phyloP scores from a whole-genome alignment of 2,329 filamentous ascomycete species.

The Mollisiaceae sp. region DNA sequence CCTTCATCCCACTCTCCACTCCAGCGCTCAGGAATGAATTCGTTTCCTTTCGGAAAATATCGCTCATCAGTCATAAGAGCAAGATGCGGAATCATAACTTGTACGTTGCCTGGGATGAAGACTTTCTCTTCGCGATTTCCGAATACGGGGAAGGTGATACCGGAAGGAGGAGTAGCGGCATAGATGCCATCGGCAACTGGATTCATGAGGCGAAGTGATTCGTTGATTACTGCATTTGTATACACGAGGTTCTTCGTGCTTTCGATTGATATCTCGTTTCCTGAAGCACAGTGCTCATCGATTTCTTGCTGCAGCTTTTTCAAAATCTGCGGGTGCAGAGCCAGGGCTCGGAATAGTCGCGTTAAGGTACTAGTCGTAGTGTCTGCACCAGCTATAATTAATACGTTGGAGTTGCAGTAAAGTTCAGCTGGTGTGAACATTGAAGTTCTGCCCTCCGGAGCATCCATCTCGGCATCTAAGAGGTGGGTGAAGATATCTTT shows the following conservation, averaged over 20 bases:
- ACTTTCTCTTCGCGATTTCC: not conserved
- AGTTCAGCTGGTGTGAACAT: slow-evolving; percentile 25
- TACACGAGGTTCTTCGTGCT: slow-evolving; percentile 20
- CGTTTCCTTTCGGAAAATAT: slow-evolving; percentile 23
- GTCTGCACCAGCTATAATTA: slow-evolving; percentile 27
- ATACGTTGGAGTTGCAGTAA: slow-evolving; percentile 27
- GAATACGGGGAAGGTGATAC: slow-evolving; percentile 15
- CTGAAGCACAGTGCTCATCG: slow-evolving; percentile 7
- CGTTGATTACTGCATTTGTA: slow-evolving; percentile 28
- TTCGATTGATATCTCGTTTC: slow-evolving; percentile 17
- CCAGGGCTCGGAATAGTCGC: slow-evolving; percentile 17
- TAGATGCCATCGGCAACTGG: slow-evolving; percentile 24
- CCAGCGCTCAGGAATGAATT: slow-evolving; percentile 31
- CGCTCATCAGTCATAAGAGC: slow-evolving; percentile 29
- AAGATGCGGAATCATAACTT: slow-evolving; percentile 22
- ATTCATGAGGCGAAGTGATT: slow-evolving; percentile 25
- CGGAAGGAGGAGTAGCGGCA: slow-evolving; percentile 22
- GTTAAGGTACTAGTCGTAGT: slow-evolving; percentile 19
- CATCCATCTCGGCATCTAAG: slow-evolving; percentile 16
- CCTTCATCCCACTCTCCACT: slow-evolving; percentile 20
- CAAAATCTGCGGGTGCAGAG: slow-evolving; percentile 14
- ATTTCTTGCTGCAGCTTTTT: slow-evolving; percentile 27
- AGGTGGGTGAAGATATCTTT: slow-evolving; percentile 30
- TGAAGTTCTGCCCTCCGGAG: not conserved
- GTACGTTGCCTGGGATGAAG: slow-evolving; percentile 25